These are phyloP conservation scores for Boletus sp. DNA, from an alignment of 768 basidiomycete genomes.

Conservation along the genomic window DNA sequence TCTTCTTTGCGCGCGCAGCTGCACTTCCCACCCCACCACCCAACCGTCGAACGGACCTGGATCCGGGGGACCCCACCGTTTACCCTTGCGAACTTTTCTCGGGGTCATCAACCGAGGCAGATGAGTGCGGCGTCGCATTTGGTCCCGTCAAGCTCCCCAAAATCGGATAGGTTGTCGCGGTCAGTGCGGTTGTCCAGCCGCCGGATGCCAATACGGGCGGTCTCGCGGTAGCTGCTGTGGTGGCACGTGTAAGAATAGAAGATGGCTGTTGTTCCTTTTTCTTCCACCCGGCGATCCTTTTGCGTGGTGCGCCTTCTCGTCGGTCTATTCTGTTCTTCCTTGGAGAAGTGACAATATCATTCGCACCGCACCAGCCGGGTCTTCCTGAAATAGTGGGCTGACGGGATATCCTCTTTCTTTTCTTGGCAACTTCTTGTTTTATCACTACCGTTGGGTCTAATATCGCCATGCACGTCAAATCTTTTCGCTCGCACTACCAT, in stretches of 20 bases:
- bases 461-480: neutral
- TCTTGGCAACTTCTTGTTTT: neutral
- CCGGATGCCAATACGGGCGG: constrained; percentile 53
- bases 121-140: constrained; percentile 43
- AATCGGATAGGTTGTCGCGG: constrained; percentile 64
- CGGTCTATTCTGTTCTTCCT: neutral
- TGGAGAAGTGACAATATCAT: too few relatives aligned
- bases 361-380: too few relatives aligned
- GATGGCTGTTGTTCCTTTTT: neutral
- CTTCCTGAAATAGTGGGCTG: neutral
- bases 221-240: constrained; percentile 55
- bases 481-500: neutral
- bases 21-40: constrained; percentile 59
- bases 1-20: constrained; percentile 68
- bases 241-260: neutral
- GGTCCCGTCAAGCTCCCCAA: constrained; percentile 59
- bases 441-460: neutral
- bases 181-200: constrained; percentile 54
- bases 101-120: constrained; percentile 33
- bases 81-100: constrained; percentile 41
- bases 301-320: neutral
- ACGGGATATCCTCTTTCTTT: neutral
- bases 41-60: constrained; percentile 40
- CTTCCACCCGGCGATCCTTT: neutral
- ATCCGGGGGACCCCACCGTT: constrained; percentile 51